Base-by-base conservation (phyloP, 78 protist genomes). In the Goniomonas avonlea region DNA sequence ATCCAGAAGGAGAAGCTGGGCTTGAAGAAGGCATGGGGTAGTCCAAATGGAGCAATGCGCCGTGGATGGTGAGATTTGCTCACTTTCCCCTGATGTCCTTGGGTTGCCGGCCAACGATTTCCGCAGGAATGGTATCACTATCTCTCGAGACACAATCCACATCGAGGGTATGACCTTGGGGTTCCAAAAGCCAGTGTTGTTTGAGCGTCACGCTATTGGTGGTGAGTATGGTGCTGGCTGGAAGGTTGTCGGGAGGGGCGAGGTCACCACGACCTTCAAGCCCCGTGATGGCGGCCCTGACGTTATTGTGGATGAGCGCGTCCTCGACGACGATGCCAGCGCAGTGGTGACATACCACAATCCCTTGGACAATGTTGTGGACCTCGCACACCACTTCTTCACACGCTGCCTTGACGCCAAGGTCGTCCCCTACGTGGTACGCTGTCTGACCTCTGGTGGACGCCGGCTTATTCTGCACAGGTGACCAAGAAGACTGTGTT, bases 401-500 rank as follows among this genome's bases (percentile, higher is more conserved):
- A 27, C n/a, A 17, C 0, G 71, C 38, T 77, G 71, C 31, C 45
- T 63, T 39, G 47, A 32, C 37, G 20, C 45, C 25, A 13, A 58
- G 56, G 61, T 58, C 18, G 43, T 59, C 18, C 86, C 86, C 29
- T 82, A 82, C 77, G 86, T 82, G 23, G 86, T n/a, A n/a, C n/a
- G n/a, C n/a, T n/a, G n/a, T n/a, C n/a, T n/a, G n/a, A n/a, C n/a
- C n/a, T n/a, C n/a, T n/a, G n/a, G n/a, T n/a, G n/a, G n/a, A n/a
- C n/a, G n/a, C n/a, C n/a, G n/a, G n/a, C n/a, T n/a, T n/a, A n/a
- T n/a, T n/a, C n/a, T n/a, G n/a, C n/a, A n/a, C n/a, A n/a, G n/a
- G n/a, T 82, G 35, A 82, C 86, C 35, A 82, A 82, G 86, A 73
- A 73, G 76, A 82, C 86, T 0, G 86, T 82, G 53, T 82, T 82